Evolutionary conservation across 208 protist species (phyloP), one percentile per base, ranked within the genome.

Genomic region (Acanthamoeba lenticulata): DNA sequence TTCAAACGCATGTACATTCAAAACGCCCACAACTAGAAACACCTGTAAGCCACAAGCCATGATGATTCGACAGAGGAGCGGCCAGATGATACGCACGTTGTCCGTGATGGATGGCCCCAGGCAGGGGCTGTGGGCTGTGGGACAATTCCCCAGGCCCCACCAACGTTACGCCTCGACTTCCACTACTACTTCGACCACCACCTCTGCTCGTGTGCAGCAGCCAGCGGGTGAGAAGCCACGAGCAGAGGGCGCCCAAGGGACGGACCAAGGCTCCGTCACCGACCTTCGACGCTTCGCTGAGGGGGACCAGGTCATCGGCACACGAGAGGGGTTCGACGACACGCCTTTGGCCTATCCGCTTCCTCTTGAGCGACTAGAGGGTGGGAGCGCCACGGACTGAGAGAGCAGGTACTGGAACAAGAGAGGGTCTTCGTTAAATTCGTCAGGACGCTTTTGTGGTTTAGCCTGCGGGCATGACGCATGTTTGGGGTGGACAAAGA

Each of bases 281-380:
- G 77, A 86, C 77, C 77, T 86, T 5, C 40, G 77, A 29, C 77
- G 77, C 29, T 86, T 86, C 24, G 77, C 77, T 9, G 77, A 86
- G 77, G 77, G 77, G 0, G 44, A 34, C 44, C 77, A 86, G 29
- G 38, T 40, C 19, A 86, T 86, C 4, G 77, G 77, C 24, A 86
- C 77, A 0, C 77, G 77, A 2, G 77, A 86, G 44, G 77, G 77
- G 13, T 86, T 86, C 77, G 77, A 86, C 45, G 77, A 86, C 6
- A 86, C 77, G 0, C 77, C 77, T 6, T 27, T 86, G 6, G 11
- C 27, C 77, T 86, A 86, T 32, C 77, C 77, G 34, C 77, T 86
- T 32, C 77, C 77, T 6, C 77, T 44, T 36, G 77, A 86, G 24
- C 38, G 77, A 5, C 77, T 86, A 17, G 77, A 86, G 29, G 77